These are phyloP conservation scores for Pseudophaeomoniella oleicola DNA, from an alignment of 2,329 filamentous ascomycete species.

Conservation along the genomic window DNA sequence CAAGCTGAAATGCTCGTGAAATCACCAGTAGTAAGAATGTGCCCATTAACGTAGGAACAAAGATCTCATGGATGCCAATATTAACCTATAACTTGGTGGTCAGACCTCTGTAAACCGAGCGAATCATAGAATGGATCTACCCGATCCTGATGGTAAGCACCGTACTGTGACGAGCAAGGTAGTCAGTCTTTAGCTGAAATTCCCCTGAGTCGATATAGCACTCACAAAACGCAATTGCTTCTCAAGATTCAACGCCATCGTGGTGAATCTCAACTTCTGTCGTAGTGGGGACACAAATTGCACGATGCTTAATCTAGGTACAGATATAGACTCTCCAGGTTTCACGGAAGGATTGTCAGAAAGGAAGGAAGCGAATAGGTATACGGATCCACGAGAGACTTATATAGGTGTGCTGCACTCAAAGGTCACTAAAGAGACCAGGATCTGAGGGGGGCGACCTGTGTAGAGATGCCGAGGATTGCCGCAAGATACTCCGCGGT, in stretches of 20 bases:
- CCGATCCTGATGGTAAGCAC: constrained; percentile 50
- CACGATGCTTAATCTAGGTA: too few relatives aligned
- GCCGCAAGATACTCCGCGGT: too few relatives aligned
- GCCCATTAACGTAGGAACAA: constrained; percentile 46
- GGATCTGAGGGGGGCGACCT: too few relatives aligned
- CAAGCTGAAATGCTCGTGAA: constrained; percentile 1
- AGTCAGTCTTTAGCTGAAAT: constrained; percentile 10
- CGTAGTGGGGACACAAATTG: too few relatives aligned
- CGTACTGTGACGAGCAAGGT: constrained; percentile 35
- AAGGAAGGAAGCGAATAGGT: too few relatives aligned
- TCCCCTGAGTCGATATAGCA: constrained; percentile 8
- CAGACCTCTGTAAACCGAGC: constrained; percentile 9
- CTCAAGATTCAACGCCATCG: constrained; percentile 44
- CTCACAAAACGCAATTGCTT: constrained; percentile 53
- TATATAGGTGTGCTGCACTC: too few relatives aligned
- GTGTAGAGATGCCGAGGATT: too few relatives aligned
- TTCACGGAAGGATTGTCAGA: too few relatives aligned
- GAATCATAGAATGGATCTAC: constrained; percentile 23
- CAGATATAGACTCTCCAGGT: too few relatives aligned
- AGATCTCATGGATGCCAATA: constrained; percentile 48
- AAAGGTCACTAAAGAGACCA: too few relatives aligned
- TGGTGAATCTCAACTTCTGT: too few relatives aligned
- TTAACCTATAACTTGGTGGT: constrained; percentile 36
- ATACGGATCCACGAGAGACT: too few relatives aligned
- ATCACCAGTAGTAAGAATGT: constrained; percentile 46